Evolutionary conservation across 2,329 filamentous ascomycete species (phyloP).

Genomic region (Curvularia hawaiiensis): DNA sequence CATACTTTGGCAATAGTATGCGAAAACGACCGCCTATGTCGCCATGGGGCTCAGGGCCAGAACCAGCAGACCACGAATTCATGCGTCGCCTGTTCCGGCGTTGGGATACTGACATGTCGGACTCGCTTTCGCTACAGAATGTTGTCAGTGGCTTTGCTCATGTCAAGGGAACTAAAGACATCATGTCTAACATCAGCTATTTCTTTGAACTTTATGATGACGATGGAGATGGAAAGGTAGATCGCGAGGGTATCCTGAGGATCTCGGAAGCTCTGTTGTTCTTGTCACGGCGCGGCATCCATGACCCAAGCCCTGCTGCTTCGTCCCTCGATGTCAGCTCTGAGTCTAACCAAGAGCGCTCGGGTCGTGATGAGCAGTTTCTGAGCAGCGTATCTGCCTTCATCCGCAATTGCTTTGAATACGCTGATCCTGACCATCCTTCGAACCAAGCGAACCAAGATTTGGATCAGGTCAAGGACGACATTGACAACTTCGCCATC

Average conservation of each 20-base stretch:
- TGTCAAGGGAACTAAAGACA: constrained; percentile 91
- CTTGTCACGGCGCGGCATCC: constrained; percentile 84
- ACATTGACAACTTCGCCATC: constrained; percentile 70
- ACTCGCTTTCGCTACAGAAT: constrained; percentile 84
- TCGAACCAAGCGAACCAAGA: constrained; percentile 59
- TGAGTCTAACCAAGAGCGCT: constrained; percentile 44
- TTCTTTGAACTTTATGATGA: constrained; percentile 99
- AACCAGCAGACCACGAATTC: constrained; percentile 93
- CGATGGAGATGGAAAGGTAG: constrained; percentile 85
- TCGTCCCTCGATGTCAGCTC: constrained; percentile 60
- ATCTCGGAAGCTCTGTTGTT: constrained; percentile 96
- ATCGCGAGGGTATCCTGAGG: constrained; percentile 90
- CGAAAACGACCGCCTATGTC: constrained; percentile 51
- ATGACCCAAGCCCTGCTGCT: constrained; percentile 71
- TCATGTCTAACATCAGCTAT: constrained; percentile 97
- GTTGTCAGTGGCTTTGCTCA: constrained; percentile 89
- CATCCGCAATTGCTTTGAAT: constrained; percentile 95
- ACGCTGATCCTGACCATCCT: constrained; percentile 85
- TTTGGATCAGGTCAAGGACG: constrained; percentile 31
- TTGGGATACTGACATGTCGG: constrained; percentile 81
- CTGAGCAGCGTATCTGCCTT: constrained; percentile 93
- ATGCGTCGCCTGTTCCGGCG: constrained; percentile 83
- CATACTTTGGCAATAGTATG: constrained; percentile 59
- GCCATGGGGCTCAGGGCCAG: constrained; percentile 65
- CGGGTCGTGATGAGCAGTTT: constrained; percentile 82